Base-by-base conservation (phyloP, 768 basidiomycete species). In the Tricholoma hemisulphureum region DNA sequence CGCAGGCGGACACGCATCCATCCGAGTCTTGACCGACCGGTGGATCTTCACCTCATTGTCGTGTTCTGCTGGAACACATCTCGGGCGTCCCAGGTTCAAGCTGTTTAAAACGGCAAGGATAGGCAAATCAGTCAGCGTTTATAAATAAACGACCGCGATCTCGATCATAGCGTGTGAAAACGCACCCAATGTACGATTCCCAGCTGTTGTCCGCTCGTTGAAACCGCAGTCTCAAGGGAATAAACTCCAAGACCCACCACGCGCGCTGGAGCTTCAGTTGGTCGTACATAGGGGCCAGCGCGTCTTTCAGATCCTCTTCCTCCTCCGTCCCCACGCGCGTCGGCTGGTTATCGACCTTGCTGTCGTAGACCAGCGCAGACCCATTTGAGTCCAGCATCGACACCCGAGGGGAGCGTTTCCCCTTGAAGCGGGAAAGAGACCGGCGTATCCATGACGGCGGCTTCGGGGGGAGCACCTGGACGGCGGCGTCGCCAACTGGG, bases 231-330 rank as follows among this genome's bases (percentile, higher is more conserved):
- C 64, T 64, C n/a, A 72, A 34, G 0, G 78, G 81, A 16, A 77
- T 32, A 14, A 78, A 4, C 65, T 88, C 87, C 20, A 88, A 74
- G 35, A 81, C 48, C 87, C 87, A 88, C 87, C 87, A 88, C 2
- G 9, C 26, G 37, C 52, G 65, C 18, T 70, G 57, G 21, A 73
- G 28, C n/a, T 57, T 46, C 8, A 89, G 76, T 58, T 84, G 76
- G 63, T 87, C 86, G 63, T 81, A 83, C 1, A 74, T 57, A 1
- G 76, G 80, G 32, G 72, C 71, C 6, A 82, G 57, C 8, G 80
- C 78, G 57, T 87, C 86, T 6, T 62, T 65, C 7, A 83, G 61
- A 26, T 88, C 85, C 57, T 84, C 77, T n/a, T 80, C 71, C 60
- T 84, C 84, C 61, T 86, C 77, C 49, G 3, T 61, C 16, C 46